phyloP scores from a whole-genome alignment of 441 rosid species.

The Geranium incanum region DNA sequence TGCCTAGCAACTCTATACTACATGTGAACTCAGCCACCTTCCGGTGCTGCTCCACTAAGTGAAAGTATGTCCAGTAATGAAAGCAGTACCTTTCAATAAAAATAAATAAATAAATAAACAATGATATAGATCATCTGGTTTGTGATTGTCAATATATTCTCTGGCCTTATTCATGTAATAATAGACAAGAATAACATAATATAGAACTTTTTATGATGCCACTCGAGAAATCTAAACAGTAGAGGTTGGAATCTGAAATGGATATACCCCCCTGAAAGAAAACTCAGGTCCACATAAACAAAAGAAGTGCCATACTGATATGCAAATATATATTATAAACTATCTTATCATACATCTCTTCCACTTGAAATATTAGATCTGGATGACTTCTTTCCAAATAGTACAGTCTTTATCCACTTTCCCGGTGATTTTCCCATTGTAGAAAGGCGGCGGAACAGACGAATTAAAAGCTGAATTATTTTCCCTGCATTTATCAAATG shows the following conservation, averaged over 20 bases:
- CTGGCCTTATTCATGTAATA: background rate
- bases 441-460: constrained; percentile 19
- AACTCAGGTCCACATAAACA: background rate
- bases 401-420: constrained; percentile 70
- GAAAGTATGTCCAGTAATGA: background rate
- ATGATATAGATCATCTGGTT: background rate
- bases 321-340: background rate
- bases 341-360: constrained; percentile 32
- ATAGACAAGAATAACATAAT: background rate
- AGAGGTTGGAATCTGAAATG: background rate
- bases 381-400: constrained; percentile 59
- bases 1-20: background rate
- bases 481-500: constrained; percentile 18
- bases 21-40: background rate
- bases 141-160: background rate
- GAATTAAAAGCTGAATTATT: constrained; percentile 23
- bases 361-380: constrained; percentile 56
- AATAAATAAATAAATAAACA: background rate
- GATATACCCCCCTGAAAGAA: background rate
- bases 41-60: background rate
- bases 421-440: constrained; percentile 69
- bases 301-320: background rate
- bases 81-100: constrained; percentile 4
- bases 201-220: background rate
- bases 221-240: background rate